A percentile compares a stretch with the other conserved stretches of the same genome.
These are phyloP conservation scores for Cutaneotrichosporon cutaneum DNA, from an alignment of 1,284 basidiomycete genomes.

Conservation along the genomic window DNA sequence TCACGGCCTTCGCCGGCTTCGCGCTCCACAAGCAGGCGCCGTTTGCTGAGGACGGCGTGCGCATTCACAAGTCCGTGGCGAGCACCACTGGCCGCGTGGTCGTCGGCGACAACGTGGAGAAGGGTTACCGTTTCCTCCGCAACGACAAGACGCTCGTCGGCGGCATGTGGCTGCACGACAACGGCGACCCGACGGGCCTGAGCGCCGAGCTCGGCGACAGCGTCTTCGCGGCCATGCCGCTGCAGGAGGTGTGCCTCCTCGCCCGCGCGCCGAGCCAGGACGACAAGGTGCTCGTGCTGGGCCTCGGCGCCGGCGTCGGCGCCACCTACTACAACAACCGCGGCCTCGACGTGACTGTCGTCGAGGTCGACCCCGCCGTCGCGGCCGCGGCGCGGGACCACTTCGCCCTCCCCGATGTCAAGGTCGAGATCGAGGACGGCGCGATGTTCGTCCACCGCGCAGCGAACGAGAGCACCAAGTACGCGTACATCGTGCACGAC, in stretches of 20 bases:
- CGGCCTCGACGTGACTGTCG: slow-evolving; percentile 56
- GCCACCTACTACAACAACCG: slow-evolving; percentile 70
- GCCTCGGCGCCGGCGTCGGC: slow-evolving; percentile 78
- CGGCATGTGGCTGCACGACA: slow-evolving; percentile 70
- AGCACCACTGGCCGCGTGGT: slow-evolving; percentile 73
- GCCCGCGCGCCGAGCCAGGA: slow-evolving; percentile 44
- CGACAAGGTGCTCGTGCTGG: slow-evolving; percentile 52
- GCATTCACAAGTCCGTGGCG: slow-evolving; percentile 49
- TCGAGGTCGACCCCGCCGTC: slow-evolving; percentile 82
- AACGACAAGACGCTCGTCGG: slow-evolving; percentile 85
- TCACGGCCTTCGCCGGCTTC: neutral
- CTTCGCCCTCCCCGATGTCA: slow-evolving; percentile 65
- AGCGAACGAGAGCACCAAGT: slow-evolving; percentile 48
- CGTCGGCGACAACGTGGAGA: slow-evolving; percentile 66
- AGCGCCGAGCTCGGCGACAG: slow-evolving; percentile 58
- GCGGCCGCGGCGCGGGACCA: slow-evolving; percentile 74
- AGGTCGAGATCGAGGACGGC: slow-evolving; percentile 73
- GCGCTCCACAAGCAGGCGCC: neutral
- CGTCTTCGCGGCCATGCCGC: slow-evolving; percentile 29
- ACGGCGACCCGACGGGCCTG: slow-evolving; percentile 34
- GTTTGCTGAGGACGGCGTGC: slow-evolving; percentile 3
- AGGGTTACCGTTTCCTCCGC: slow-evolving; percentile 73
- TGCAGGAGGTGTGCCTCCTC: slow-evolving; percentile 5
- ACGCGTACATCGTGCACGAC: slow-evolving; percentile 81
- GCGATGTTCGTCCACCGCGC: slow-evolving; percentile 62